phyloP scores from a whole-genome alignment of 129 eudicot species.

The Artemisia argyi region DNA sequence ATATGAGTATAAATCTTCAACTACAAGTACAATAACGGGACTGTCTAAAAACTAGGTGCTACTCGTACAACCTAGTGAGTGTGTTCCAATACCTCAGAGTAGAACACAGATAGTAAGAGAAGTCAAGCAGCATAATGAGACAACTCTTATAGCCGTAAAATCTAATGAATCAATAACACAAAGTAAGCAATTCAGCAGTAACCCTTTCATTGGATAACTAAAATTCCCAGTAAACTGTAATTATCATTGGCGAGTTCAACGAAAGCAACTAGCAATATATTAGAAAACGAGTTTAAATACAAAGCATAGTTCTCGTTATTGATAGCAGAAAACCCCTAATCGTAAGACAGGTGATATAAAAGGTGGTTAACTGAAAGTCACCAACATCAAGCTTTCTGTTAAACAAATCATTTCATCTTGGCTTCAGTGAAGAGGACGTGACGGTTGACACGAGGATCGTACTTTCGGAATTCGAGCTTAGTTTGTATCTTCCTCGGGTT shows the following conservation, averaged over 20 bases:
- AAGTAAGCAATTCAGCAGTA: too few species aligned
- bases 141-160: neutral
- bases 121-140: slow-evolving; percentile 1
- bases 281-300: neutral
- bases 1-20: too few species aligned
- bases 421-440: slow-evolving; percentile 91
- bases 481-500: slow-evolving; percentile 71
- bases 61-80: neutral
- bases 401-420: slow-evolving; percentile 64
- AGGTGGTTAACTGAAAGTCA: slow-evolving; percentile 1
- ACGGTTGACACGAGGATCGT: slow-evolving; percentile 89
- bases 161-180: neutral
- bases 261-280: slow-evolving; percentile 6
- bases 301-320: slow-evolving; percentile 18
- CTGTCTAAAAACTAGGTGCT: neutral
- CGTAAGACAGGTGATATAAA: neutral
- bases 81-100: neutral
- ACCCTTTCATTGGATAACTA: slow-evolving; percentile 1
- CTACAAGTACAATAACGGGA: too few species aligned
- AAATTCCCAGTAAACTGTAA: slow-evolving; percentile 10
- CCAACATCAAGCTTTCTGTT: slow-evolving; percentile 15
- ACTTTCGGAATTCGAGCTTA: slow-evolving; percentile 89
- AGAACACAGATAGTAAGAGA: slow-evolving; percentile 6
- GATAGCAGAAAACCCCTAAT: slow-evolving; percentile 1
- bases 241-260: neutral